phyloP scores from a whole-genome alignment of 2,329 filamentous ascomycete genomes.

The Verticillium klebahnii region DNA sequence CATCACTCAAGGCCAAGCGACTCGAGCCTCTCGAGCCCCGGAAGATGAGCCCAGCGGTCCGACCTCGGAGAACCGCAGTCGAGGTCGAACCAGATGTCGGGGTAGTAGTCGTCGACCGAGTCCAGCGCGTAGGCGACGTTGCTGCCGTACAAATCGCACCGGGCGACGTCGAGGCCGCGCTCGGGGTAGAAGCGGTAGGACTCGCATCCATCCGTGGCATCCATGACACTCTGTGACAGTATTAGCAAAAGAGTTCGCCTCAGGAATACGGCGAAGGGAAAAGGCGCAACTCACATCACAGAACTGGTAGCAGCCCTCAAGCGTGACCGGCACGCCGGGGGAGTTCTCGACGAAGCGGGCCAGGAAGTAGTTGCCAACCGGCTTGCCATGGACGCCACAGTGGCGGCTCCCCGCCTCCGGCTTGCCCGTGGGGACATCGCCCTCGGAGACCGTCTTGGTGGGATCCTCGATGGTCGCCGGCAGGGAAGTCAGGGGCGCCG shows the following conservation, averaged over 20 bases:
- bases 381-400: conserved; percentile 33
- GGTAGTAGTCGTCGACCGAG: conserved; percentile 21
- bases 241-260: neutral
- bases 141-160: conserved; percentile 31
- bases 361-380: conserved; percentile 30
- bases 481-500: conserved; percentile 17
- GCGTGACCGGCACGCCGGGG: conserved; percentile 25
- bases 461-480: conserved; percentile 18
- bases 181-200: conserved; percentile 30
- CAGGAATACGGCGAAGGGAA: neutral
- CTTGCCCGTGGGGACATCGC: conserved; percentile 21
- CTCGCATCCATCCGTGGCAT: conserved; percentile 25
- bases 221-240: conserved; percentile 22
- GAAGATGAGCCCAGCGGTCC: conserved; percentile 15
- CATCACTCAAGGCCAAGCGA: conserved; percentile 6
- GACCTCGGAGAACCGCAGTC: conserved; percentile 27
- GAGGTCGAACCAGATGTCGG: conserved; percentile 30
- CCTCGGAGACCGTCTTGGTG: conserved; percentile 26
- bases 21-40: conserved; percentile 7
- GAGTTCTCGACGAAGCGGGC: conserved; percentile 32
- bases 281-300: conserved; percentile 25
- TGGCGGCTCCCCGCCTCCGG: conserved; percentile 23
- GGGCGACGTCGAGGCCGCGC: conserved; percentile 22
- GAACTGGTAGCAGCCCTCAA: conserved; percentile 37
- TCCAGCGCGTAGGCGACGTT: conserved; percentile 22